Evolutionary conservation across 108 stramenopile species (phyloP).

Genomic region (Cyclotella kingstonii): DNA sequence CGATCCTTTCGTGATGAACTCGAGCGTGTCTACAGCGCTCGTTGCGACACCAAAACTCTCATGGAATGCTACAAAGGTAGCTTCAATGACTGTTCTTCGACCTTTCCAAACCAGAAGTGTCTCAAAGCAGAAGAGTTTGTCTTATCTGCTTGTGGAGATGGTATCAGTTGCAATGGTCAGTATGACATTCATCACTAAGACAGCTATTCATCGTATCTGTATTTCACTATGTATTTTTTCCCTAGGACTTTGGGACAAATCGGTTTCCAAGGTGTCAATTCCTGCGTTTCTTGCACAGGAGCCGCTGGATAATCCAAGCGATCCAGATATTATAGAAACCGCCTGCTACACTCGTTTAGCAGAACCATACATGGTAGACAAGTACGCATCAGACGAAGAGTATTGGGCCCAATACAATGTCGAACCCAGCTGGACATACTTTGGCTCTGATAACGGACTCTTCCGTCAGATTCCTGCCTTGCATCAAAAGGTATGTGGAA

Average conservation of each 20-base stretch:
- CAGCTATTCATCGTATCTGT: not conserved
- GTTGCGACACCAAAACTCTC: slow-evolving; percentile 17
- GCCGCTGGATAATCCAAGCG: slow-evolving; percentile 6
- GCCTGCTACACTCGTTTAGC: slow-evolving; percentile 24
- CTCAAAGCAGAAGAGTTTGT: slow-evolving; percentile 1
- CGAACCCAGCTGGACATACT: slow-evolving; percentile 19
- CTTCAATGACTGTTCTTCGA: slow-evolving; percentile 23
- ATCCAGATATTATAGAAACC: slow-evolving; percentile 22
- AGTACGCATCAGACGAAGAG: slow-evolving; percentile 9
- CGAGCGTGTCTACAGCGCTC: slow-evolving; percentile 7
- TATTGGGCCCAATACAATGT: slow-evolving; percentile 9
- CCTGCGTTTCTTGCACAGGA: not conserved
- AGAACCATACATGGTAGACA: slow-evolving; percentile 27
- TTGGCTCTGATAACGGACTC: slow-evolving; percentile 37
- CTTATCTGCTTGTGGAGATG: slow-evolving; percentile 9
- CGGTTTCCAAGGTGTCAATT: slow-evolving; percentile 3
- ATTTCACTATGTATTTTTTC: not conserved
- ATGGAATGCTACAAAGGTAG: slow-evolving; percentile 6
- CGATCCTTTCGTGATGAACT: slow-evolving; percentile 25
- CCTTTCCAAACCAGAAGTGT: slow-evolving; percentile 15
- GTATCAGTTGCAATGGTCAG: slow-evolving; percentile 17
- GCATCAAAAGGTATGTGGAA: slow-evolving; percentile 27
- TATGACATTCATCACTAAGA: not conserved
- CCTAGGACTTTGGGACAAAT: slow-evolving; percentile 14
- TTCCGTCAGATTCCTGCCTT: slow-evolving; percentile 49